Base-by-base conservation (phyloP, 2,329 filamentous ascomycete species). In the Furcasterigmium sp. region DNA sequence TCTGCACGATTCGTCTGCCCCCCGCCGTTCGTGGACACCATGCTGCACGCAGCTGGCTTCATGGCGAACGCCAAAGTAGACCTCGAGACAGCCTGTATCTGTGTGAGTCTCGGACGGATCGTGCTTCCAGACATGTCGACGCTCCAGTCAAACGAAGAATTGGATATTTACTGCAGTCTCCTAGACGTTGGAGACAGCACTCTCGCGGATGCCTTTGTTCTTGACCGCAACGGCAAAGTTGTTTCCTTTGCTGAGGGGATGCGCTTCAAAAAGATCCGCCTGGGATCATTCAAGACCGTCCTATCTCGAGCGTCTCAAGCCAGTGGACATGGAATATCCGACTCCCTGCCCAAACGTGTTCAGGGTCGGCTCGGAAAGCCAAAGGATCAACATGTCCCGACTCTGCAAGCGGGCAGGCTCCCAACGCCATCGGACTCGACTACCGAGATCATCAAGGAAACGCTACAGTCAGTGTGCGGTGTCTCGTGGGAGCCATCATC, bases 401-500 rank as follows among this genome's bases (percentile, higher is more conserved):
- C 30, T 7, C 11, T 26, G 23, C 23, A 11, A 11, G 23, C 23
- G 11, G 23, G 23, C 7, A 7, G 7, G 11, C 23, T 26, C 11
- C 30, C 30, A n/a, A 17, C 30, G 30, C 30, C 30, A 7, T n/a
- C 13, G 30, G 15, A 34, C 14, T n/a, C 30, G 6, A 17, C 15
- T 6, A n/a, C 30, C 14, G 30, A 34, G 30, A 17, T 17, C 7
- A 14, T 34, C 30, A n/a, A 34, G 14, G 30, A 34, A 7, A 72
- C 76, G 52, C 63, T 76, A 40, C 68, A 71, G 26, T 69, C 72
- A 50, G 70, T 76, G 53, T 75, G 75, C 67, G 72, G 72, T 50
- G 69, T 75, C 32, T 65, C 70, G 41, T 59, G 70, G 29, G 68
- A 70, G 28, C 69, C 72, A 9, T 46, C 54, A 28, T 43, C 52